Evolutionary conservation across 2,329 filamentous ascomycete genomes (phyloP).

Genomic region (Epichloe uncinata): DNA sequence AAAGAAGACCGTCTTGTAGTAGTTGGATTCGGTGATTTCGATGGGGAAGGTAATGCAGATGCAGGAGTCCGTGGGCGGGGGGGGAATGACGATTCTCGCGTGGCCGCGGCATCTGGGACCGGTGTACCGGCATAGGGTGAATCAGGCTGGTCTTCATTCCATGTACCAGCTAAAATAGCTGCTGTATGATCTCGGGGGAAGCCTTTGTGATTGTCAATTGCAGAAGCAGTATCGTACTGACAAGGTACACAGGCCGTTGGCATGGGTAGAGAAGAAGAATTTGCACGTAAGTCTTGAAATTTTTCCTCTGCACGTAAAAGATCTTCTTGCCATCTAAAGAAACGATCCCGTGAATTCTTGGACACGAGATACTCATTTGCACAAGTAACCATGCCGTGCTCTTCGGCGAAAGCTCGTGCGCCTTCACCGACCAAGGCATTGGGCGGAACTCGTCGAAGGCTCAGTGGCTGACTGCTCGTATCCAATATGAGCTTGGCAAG

Average conservation of each 20-base stretch:
- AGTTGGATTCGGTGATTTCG: not conserved
- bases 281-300: conserved; percentile 15
- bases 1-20: not conserved
- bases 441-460: conserved; percentile 77
- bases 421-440: conserved; percentile 82
- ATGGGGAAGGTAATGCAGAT: not conserved
- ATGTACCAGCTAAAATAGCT: conserved; percentile 42
- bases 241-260: conserved; percentile 13
- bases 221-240: conserved; percentile 20
- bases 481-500: conserved; percentile 76
- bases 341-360: conserved; percentile 64
- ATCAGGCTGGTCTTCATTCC: conserved; percentile 51
- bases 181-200: conserved; percentile 34
- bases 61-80: not conserved
- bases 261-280: conserved; percentile 6
- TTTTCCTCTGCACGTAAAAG: conserved; percentile 47
- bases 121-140: conserved; percentile 31
- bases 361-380: conserved; percentile 70
- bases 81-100: conserved; percentile 9
- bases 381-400: conserved; percentile 62
- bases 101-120: conserved; percentile 8
- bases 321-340: conserved; percentile 64
- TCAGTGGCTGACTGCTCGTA: conserved; percentile 60
- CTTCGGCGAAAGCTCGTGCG: conserved; percentile 72
- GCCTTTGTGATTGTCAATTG: conserved; percentile 13